These are phyloP conservation scores for Candida tibetensis DNA, from an alignment of 805 yeast genomes.

Conservation along the genomic window DNA sequence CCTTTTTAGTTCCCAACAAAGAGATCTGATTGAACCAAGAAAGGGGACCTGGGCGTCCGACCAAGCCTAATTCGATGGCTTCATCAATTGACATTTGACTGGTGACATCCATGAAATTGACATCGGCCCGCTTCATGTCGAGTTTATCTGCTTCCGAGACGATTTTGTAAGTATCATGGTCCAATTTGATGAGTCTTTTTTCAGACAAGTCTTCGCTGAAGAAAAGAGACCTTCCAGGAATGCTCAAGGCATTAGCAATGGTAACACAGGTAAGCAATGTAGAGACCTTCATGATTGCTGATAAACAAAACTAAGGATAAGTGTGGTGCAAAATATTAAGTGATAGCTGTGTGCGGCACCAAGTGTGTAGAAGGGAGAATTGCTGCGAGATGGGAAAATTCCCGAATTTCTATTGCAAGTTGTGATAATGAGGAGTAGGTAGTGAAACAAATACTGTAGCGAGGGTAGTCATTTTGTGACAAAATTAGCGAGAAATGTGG, in stretches of 20 bases:
- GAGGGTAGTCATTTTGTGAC: too few relatives aligned
- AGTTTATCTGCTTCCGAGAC: slow-evolving; percentile 39
- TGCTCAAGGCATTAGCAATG: slow-evolving; percentile 60
- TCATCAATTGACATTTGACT: slow-evolving; percentile 35
- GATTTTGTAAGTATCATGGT: slow-evolving; percentile 28
- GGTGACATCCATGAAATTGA: slow-evolving; percentile 66
- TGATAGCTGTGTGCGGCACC: too few relatives aligned
- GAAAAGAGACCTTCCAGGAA: slow-evolving; percentile 15
- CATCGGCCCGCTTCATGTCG: slow-evolving; percentile 39
- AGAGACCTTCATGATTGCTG: not conserved
- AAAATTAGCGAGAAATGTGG: too few relatives aligned
- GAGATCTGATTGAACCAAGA: slow-evolving; percentile 3
- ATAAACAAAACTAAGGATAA: too few relatives aligned
- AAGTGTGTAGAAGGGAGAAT: too few relatives aligned
- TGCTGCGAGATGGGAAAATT: too few relatives aligned
- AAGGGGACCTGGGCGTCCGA: not conserved
- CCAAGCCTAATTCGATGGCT: slow-evolving; percentile 24
- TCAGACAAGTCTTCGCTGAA: not conserved
- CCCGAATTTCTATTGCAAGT: too few relatives aligned
- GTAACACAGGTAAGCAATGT: slow-evolving; percentile 38
- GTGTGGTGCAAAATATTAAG: too few relatives aligned
- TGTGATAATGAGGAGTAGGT: too few relatives aligned
- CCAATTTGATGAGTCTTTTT: slow-evolving; percentile 32
- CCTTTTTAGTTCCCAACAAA: slow-evolving; percentile 2
- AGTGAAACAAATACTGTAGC: too few relatives aligned